Base-by-base conservation (phyloP, 2,329 filamentous ascomycete genomes). In the Paecilomyces variotii region DNA sequence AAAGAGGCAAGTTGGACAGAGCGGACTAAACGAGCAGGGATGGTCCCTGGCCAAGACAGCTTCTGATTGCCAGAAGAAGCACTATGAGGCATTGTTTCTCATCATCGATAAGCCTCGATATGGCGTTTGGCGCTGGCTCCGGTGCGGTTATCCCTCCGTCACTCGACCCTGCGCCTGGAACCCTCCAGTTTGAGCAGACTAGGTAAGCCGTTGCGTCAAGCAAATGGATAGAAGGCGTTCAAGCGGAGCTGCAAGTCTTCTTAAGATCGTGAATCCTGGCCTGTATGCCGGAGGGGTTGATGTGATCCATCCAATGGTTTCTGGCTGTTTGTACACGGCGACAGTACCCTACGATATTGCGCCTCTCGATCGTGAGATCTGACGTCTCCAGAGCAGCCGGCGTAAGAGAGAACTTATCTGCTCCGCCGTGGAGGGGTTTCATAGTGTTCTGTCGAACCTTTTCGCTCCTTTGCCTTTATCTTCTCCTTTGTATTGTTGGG, bases 251-350 rank as follows among this genome's bases (percentile, higher is more conserved):
- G 50, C 27, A 30, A 10, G 53, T 24, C 27, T 19, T 35, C 53
- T 30, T 45, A 45, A 58, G 27, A 54, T 53, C 57, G 57, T 62
- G 61, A 54, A 61, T 56, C 45, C 39, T 60, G 59, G 60, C 58
- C 63, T 68, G 66, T 62, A 64, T 63, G 63, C 63, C 60, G 65
- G 61, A 59, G 61, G 57, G 60, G 61, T 65, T 61, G 64, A 71
- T 69, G 67, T 71, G 69, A 71, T 68, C 63, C 64, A 65, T 70
- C 65, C 63, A 62, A 62, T 64, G 60, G 59, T 59, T 49, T 56
- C 60, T 55, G 60, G 60, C 61, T 66, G 57, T 60, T 59, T 65
- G 65, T 64, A 67, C 60, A 63, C 57, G 59, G 60, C 58, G 56
- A 57, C 61, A 59, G 57, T 54, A 56, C 56, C 32, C 39, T 32